Percentiles rank a stretch among this genome's conserved stretches.
Evolutionary conservation across 2,329 filamentous ascomycete genomes (phyloP).

Genomic region (Penicillium aurantiogriseum): DNA sequence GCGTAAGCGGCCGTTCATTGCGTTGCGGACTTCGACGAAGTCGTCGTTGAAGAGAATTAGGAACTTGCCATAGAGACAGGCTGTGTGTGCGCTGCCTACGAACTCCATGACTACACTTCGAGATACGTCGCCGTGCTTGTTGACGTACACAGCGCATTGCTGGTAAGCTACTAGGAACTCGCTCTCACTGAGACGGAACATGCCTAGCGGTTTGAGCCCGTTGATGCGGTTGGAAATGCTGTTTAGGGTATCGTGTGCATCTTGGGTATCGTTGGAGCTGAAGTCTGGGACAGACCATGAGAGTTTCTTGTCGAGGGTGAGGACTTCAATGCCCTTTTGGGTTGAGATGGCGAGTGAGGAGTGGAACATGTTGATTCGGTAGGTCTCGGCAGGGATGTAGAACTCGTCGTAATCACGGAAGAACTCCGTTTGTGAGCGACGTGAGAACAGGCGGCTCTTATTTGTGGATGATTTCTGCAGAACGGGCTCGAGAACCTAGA

Average conservation of each 20-base stretch:
- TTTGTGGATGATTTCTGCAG: slow-evolving; percentile 89
- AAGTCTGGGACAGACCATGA: slow-evolving; percentile 91
- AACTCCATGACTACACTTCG: slow-evolving; percentile 98
- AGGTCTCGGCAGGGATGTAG: slow-evolving; percentile 94
- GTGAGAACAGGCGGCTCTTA: slow-evolving; percentile 66
- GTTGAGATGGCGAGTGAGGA: slow-evolving; percentile 90
- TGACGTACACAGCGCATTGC: slow-evolving; percentile 95
- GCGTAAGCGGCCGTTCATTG: slow-evolving; percentile 86
- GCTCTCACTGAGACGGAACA: slow-evolving; percentile 91
- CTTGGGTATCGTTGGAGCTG: slow-evolving; percentile 56
- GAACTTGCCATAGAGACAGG: slow-evolving; percentile 88
- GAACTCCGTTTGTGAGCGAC: slow-evolving; percentile 78
- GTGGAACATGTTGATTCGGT: slow-evolving; percentile 93
- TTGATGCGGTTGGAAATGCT: slow-evolving; percentile 82
- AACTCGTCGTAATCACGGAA: slow-evolving; percentile 99
- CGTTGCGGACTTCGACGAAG: slow-evolving; percentile 95
- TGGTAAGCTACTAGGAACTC: slow-evolving; percentile 94
- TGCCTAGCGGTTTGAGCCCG: slow-evolving; percentile 82
- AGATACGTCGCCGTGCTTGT: slow-evolving; percentile 95
- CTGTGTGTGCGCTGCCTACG: slow-evolving; percentile 84
- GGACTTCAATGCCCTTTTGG: slow-evolving; percentile 87
- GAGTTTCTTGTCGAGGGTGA: slow-evolving; percentile 96
- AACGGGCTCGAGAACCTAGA: slow-evolving; percentile 83
- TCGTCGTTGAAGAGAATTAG: slow-evolving; percentile 91
- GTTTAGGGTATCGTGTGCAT: slow-evolving; percentile 61